These are phyloP conservation scores for Magnusiomyces sp. DNA, from an alignment of 1,139 yeast species.

Conservation along the genomic window DNA sequence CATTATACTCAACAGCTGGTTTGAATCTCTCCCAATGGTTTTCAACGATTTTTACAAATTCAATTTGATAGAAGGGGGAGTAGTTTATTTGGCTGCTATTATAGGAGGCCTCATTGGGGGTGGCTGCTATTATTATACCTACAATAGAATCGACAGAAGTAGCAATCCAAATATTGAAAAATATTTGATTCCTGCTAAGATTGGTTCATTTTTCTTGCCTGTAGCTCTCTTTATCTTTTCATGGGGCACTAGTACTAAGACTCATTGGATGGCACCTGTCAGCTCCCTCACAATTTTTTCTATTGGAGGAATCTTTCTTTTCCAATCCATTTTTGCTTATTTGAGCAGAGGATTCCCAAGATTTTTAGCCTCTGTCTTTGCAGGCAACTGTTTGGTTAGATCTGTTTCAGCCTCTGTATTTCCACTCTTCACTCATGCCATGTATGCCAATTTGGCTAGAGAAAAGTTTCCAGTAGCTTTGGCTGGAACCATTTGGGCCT, in stretches of 20 bases:
- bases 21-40: conserved; percentile 55
- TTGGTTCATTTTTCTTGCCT: conserved; percentile 56
- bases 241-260: conserved; percentile 54
- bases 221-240: conserved; percentile 70
- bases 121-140: conserved; percentile 9
- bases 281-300: conserved; percentile 73
- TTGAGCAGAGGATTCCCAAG: conserved; percentile 72
- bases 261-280: conserved; percentile 77
- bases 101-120: conserved; percentile 36
- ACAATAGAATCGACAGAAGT: conserved; percentile 1
- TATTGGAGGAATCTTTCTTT: conserved; percentile 61
- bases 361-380: conserved; percentile 49
- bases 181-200: conserved; percentile 31
- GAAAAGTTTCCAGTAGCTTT: conserved; percentile 47
- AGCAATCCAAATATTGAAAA: conserved; percentile 10
- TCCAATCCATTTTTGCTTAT: conserved; percentile 64
- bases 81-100: conserved; percentile 38
- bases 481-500: conserved; percentile 46
- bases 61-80: conserved; percentile 43
- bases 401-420: conserved; percentile 46
- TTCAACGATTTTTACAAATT: conserved; percentile 40
- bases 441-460: conserved; percentile 40
- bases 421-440: conserved; percentile 46
- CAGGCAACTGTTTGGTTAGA: conserved; percentile 44
- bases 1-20: conserved; percentile 47